These are phyloP conservation scores for Sinapis alba DNA, from an alignment of 441 rosid species.

Conservation along the genomic window DNA sequence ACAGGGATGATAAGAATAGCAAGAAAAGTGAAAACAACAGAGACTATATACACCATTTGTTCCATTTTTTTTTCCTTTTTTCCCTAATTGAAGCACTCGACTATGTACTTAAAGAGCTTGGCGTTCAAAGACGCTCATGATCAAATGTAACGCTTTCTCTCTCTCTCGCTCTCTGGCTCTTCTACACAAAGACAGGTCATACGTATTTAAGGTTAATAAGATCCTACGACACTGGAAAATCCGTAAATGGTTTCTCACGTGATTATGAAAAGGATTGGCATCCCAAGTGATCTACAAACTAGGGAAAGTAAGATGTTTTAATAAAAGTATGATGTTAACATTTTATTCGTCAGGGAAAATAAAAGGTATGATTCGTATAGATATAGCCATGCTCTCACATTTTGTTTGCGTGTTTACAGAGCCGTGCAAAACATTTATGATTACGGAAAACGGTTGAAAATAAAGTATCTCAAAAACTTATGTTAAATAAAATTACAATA, in stretches of 20 bases:
- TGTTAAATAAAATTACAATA: background rate
- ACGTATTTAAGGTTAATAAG: background rate
- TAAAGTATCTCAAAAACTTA: background rate
- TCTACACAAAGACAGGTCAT: slow-evolving; percentile 16
- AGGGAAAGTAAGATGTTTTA: background rate
- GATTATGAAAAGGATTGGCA: background rate
- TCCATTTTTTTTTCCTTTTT: background rate
- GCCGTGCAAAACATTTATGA: background rate
- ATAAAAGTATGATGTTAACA: background rate
- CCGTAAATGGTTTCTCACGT: background rate
- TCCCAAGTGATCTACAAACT: background rate
- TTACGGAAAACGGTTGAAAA: background rate
- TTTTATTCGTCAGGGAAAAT: background rate
- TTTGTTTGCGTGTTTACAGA: background rate
- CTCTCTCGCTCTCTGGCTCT: background rate
- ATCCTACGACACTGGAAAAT: background rate
- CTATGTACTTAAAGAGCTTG: slow-evolving; percentile 5
- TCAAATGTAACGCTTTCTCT: slow-evolving; percentile 13
- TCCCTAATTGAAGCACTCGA: background rate
- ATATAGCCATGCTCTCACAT: background rate
- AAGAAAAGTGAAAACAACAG: slow-evolving; percentile 21
- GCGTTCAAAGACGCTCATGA: slow-evolving; percentile 27
- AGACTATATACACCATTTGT: slow-evolving; percentile 11
- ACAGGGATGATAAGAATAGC: slow-evolving; percentile 18
- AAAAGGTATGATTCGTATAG: background rate